Conservation (phyloP, 768 basidiomycete genomes). For the Crepidotus variabilis region DNA sequence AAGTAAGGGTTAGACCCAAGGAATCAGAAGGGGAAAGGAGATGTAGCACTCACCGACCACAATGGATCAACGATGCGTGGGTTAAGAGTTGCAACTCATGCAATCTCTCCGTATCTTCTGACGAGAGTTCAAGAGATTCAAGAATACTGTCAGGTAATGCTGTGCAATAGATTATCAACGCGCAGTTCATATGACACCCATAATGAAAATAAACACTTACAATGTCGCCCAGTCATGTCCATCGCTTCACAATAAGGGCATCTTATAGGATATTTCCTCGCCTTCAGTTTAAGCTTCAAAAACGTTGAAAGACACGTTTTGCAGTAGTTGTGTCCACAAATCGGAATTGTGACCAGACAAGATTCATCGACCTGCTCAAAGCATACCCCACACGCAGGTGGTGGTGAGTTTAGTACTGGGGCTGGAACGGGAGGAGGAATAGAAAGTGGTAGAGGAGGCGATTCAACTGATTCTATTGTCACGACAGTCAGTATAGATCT, state of each 20-base stretch:
- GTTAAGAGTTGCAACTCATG: conserved; percentile 12
- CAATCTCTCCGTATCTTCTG: conserved; percentile 9
- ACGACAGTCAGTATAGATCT: too few relatives aligned
- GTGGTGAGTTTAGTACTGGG: neutral
- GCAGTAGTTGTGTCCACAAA: conserved; percentile 18
- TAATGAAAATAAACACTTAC: neutral
- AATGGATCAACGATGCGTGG: conserved; percentile 11
- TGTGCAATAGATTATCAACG: conserved; percentile 7
- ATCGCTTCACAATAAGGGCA: conserved; percentile 15
- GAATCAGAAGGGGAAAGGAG: neutral
- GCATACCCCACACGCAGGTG: conserved; percentile 15
- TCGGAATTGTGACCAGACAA: conserved; percentile 3
- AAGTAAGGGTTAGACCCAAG: neutral
- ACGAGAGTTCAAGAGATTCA: conserved; percentile 10
- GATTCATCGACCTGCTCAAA: neutral
- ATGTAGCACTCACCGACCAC: conserved; percentile 7
- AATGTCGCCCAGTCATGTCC: conserved; percentile 7
- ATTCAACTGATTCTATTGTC: too few relatives aligned
- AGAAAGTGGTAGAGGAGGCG: too few relatives aligned
- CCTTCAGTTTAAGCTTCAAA: conserved; percentile 9
- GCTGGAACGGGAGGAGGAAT: neutral
- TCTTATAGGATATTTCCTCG: conserved; percentile 15
- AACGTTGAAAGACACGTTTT: conserved; percentile 14
- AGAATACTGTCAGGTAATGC: conserved; percentile 6
- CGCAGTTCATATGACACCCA: neutral